A percentile compares a stretch with the other conserved stretches of the same genome.
Evolutionary conservation across 495 filamentous ascomycete species (phyloP).

Genomic region (Friedmanniomyces simplex): DNA sequence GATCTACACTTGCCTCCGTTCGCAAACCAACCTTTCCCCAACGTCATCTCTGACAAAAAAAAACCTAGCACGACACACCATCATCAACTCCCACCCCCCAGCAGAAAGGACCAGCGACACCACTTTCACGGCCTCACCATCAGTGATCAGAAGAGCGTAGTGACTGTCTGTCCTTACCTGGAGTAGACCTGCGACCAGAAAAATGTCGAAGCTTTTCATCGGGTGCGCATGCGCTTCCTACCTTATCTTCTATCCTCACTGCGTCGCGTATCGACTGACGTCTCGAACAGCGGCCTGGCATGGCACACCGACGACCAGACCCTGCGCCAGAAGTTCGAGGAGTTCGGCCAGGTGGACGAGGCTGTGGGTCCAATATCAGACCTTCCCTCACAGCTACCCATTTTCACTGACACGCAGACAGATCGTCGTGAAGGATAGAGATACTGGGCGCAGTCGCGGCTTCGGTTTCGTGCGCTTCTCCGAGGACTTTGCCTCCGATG

Average conservation of each 20-base stretch:
- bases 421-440: slow-evolving; percentile 96
- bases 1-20: background rate
- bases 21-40: background rate
- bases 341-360: slow-evolving; percentile 83
- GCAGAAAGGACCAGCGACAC: background rate
- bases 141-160: background rate
- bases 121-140: background rate
- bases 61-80: background rate
- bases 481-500: slow-evolving; percentile 70
- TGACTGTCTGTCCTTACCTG: slow-evolving; percentile 16
- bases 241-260: background rate
- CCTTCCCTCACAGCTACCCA: background rate
- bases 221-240: slow-evolving; percentile 48
- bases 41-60: background rate
- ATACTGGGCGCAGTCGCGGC: slow-evolving; percentile 88
- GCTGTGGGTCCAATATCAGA: slow-evolving; percentile 51
- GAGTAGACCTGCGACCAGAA: slow-evolving; percentile 2
- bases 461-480: slow-evolving; percentile 93
- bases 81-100: background rate
- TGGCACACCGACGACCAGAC: slow-evolving; percentile 92
- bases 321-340: slow-evolving; percentile 74
- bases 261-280: slow-evolving; percentile 17
- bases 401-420: slow-evolving; percentile 30
- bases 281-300: slow-evolving; percentile 67
- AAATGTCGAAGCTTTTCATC: slow-evolving; percentile 82